Base-by-base conservation (phyloP, 139 green algal genomes). In the Volvox africanus region DNA sequence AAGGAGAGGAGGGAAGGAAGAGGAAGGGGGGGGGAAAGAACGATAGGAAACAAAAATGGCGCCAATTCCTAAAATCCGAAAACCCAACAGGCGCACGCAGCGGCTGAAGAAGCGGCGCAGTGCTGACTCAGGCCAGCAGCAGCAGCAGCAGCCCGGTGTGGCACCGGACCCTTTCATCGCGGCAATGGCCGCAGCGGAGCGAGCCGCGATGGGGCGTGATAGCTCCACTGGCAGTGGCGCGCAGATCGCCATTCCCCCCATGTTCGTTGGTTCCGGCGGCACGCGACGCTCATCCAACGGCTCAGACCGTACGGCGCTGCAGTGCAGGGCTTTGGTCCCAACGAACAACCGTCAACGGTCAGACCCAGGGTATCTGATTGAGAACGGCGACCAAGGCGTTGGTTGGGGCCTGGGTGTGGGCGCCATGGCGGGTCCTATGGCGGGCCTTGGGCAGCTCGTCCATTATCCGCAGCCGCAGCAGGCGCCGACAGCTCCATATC, bases 41-140 rank as follows among this genome's bases (percentile, higher is more conserved):
- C n/a, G n/a, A n/a, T n/a, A 55, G 9, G 44, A 55, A 55, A 55
- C 44, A 55, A 55, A 55, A 55, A 55, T 14, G 5, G 44, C 44
- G 44, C 44, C 44, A 55, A 55, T 55, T 55, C 44, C 44, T n/a
- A n/a, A 55, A 14, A 55, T 9, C 44, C 44, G 5, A 55, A 28
- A n/a, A n/a, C n/a, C 67, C 67, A 30, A 24, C 73, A 84, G 86
- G 75, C 86, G 86, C 5, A 90, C 86, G 32, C 86, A 90, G 19
- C 86, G 86, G 12, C 75, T 90, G 0, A 90, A 90, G 86, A 90
- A 90, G 75, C 86, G 75, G 2, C 73, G 73, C 32, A 84, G 86
- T 61, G 65, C 32, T 3, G 75, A 85, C 33, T 69, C 75, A 6
- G 65, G 20, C 5, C 82, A 30, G n/a, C 21, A 28, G 16, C 82